These are phyloP conservation scores for Ophiostoma sp. DNA, from an alignment of 2,329 filamentous ascomycete genomes.

Conservation along the genomic window DNA sequence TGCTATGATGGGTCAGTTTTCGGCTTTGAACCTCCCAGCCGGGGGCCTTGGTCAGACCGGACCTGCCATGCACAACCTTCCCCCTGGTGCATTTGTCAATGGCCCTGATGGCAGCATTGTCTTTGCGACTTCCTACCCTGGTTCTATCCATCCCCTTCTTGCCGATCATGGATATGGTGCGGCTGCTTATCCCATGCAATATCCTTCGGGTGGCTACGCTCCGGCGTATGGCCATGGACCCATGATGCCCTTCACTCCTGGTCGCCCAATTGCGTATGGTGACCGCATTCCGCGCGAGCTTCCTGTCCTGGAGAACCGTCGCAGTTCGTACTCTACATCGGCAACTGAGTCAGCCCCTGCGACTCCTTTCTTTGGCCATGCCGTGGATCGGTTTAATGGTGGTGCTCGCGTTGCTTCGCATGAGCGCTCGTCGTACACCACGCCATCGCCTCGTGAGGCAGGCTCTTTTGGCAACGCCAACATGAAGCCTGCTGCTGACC, in stretches of 20 bases:
- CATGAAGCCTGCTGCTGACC: conserved; percentile 48
- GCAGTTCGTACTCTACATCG: conserved; percentile 64
- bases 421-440: conserved; percentile 66
- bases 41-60: conserved; percentile 31
- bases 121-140: conserved; percentile 31
- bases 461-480: conserved; percentile 38
- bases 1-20: conserved; percentile 37
- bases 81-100: conserved; percentile 31
- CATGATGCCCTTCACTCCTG: conserved; percentile 50
- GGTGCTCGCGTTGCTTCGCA: conserved; percentile 56
- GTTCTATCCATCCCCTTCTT: conserved; percentile 34
- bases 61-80: conserved; percentile 33
- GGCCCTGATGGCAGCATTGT: conserved; percentile 36
- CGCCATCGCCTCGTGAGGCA: conserved; percentile 64
- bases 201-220: conserved; percentile 24
- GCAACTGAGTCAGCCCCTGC: conserved; percentile 63
- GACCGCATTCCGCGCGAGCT: conserved; percentile 55
- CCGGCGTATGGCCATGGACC: conserved; percentile 34
- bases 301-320: conserved; percentile 64
- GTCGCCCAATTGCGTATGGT: conserved; percentile 47
- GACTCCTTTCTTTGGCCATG: conserved; percentile 63
- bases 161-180: conserved; percentile 33
- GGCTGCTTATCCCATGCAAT: conserved; percentile 33
- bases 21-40: conserved; percentile 33
- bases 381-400: conserved; percentile 59